Percentiles rank a stretch among this genome's conserved stretches.
phyloP scores from a whole-genome alignment of 2,329 filamentous ascomycete genomes.

The Didymella segeticola region DNA sequence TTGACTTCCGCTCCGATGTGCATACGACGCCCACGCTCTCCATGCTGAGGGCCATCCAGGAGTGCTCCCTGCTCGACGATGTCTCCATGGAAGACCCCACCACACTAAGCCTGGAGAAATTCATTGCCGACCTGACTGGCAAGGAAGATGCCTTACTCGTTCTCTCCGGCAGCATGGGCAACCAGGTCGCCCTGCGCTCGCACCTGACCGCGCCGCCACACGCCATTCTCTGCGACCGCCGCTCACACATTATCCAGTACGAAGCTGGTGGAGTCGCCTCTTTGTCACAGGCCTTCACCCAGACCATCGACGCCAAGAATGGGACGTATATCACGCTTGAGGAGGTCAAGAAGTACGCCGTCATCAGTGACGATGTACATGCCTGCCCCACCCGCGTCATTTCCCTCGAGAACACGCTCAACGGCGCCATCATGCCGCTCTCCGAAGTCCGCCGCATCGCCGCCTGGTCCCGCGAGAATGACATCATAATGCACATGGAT shows the following conservation, averaged over 20 bases:
- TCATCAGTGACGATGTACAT: constrained; percentile 75
- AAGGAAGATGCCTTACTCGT: constrained; percentile 83
- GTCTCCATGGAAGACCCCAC: constrained; percentile 82
- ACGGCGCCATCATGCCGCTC: constrained; percentile 79
- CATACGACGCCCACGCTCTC: constrained; percentile 56
- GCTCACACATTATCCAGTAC: constrained; percentile 78
- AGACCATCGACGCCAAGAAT: constrained; percentile 72
- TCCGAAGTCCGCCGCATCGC: constrained; percentile 73
- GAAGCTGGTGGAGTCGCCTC: constrained; percentile 73
- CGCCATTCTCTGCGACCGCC: constrained; percentile 77
- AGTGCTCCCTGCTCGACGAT: constrained; percentile 80
- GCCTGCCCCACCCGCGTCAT: constrained; percentile 81
- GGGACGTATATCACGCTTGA: constrained; percentile 76
- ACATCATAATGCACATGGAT: constrained; percentile 76
- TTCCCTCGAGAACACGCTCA: constrained; percentile 84
- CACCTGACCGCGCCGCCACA: constrained; percentile 82
- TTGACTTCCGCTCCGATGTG: constrained; percentile 60
- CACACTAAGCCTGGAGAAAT: constrained; percentile 76
- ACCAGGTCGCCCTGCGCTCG: constrained; percentile 81
- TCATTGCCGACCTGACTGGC: constrained; percentile 74
- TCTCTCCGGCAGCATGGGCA: constrained; percentile 92
- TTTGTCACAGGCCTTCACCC: constrained; percentile 74
- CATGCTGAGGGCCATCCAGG: constrained; percentile 81
- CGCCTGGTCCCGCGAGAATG: constrained; percentile 67
- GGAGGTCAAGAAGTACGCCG: constrained; percentile 72